Base-by-base conservation (phyloP, 495 filamentous ascomycete species). In the Annulohypoxylon stygium region DNA sequence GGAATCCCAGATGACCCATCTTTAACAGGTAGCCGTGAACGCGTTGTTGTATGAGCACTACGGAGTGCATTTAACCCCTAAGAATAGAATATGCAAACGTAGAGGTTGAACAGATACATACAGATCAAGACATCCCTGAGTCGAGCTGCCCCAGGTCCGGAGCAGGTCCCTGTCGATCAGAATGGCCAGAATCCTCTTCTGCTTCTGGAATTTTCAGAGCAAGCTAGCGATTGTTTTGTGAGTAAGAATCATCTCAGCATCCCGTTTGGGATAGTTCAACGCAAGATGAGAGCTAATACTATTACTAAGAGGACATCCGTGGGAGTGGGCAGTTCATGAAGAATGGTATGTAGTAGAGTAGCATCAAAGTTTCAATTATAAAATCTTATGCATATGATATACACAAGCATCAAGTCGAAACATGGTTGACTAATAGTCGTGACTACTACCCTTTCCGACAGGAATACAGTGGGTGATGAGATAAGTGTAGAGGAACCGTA, bases 311-410 rank as follows among this genome's bases (percentile, higher is more conserved):
- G 33, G 53, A 33, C 14, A 12, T 25, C 7, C 2, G 36, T 18
- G 30, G 14, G 9, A 37, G 33, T 16, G 30, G 11, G 9, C 30
- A 34, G 25, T 14, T 55, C 26, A 12, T 51, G 26, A 12, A 8
- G 51, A 16, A 33, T 16, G 7, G n/a, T 55, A 55, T 34, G 51
- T 33, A 12, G 20, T 34, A 55, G 51, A 55, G 48, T 53, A 53
- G 20, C 48, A 53, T 53, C 25, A 20, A 26, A 11, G 23, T 30
- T 23, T 53, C 20, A 30, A 34, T 25, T 55, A 16, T 26, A 26
- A 55, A 26, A 55, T 10, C 51, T 34, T 55, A 55, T 33, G 25
- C 25, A 25, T 5, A 54, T 14, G 20, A 33, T 54, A 54, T 54
- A 54, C 50, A 33, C 26, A 26, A 16, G 11, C 51, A 16, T 33